Evolutionary conservation across 257 asterid genomes (phyloP), one percentile per base, ranked within the genome.

Genomic region (Schizonepeta tenuifolia): DNA sequence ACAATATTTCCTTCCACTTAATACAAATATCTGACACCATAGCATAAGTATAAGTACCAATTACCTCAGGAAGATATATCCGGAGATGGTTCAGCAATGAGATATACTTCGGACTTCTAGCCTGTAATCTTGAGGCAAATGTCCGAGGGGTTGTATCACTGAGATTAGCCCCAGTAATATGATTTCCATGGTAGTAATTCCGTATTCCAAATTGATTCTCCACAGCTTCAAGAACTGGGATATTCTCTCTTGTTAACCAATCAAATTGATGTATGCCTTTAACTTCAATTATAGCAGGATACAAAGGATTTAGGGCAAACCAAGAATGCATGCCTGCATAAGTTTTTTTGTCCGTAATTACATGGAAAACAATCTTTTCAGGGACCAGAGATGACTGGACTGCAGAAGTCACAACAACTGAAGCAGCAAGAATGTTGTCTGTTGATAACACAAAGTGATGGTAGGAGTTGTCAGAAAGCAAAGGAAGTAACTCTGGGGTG

Each of bases 241-340:
- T 91, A 73, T 91, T 94, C 83, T 94, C 98, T 80, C 97, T 89
- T 26, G 98, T 91, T 71, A 94, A 80, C 98, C 99, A 94, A 74
- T 94, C 99, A 83, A 94, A 94, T 74, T 91, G 99, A 84, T 91
- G 99, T 67, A 94, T 84, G n/a, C 99, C 96, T 88, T 87, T 94
- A 24, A 94, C 98, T 83, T 94, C 99, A 79, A 94, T 81, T 64
- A 88, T 83, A 68, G 98, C 98, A 46, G 98, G 98, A 79, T 87
- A 75, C 47, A 86, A 68, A 18, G 99, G 87, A 81, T 91, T 86
- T 73, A 94, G 67, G 28, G 99, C 98, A 81, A 94, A 91, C 99
- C 99, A 94, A 22, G 99, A 89, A 76, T 91, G 99, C 99, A 94
- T 94, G 82, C 96, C 99, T 65, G 99, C 97, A 81, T 91, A 91